Evolutionary conservation across 2,329 filamentous ascomycete genomes (phyloP).

Genomic region (Fusarium camptoceras): DNA sequence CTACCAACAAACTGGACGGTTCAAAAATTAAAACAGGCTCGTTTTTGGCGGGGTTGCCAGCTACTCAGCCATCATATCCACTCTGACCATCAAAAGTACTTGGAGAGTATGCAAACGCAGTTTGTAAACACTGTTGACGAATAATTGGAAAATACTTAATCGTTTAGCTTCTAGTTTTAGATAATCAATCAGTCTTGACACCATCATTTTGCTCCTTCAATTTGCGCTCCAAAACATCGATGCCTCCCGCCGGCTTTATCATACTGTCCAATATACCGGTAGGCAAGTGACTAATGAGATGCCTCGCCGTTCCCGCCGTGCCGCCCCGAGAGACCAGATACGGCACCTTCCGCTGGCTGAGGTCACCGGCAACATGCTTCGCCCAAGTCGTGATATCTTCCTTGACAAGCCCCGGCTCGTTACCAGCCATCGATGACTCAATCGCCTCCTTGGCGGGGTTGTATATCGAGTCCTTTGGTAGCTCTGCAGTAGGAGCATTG

Average conservation of each 20-base stretch:
- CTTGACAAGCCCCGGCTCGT: neutral
- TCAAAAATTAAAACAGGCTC: neutral
- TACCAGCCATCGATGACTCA: constrained; percentile 20
- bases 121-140: neutral
- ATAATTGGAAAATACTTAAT: neutral
- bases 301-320: constrained; percentile 4
- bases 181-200: neutral
- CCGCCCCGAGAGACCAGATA: constrained; percentile 21
- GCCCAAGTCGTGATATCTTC: constrained; percentile 18
- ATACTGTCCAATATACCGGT: constrained; percentile 14
- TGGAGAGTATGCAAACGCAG: neutral
- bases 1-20: neutral
- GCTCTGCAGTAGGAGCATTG: neutral
- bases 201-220: constrained; percentile 4
- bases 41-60: neutral
- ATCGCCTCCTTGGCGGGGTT: constrained; percentile 30
- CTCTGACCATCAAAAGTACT: neutral
- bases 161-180: fast-evolving
- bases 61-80: neutral
- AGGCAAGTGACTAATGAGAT: constrained; percentile 20
- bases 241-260: constrained; percentile 21
- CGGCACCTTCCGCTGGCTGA: constrained; percentile 33
- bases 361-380: constrained; percentile 30
- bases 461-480: constrained; percentile 31
- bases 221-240: constrained; percentile 31